Evolutionary conservation across 2,329 filamentous ascomycete species (phyloP), one percentile per base, ranked within the genome.

Genomic region (Trichoderma sp.): DNA sequence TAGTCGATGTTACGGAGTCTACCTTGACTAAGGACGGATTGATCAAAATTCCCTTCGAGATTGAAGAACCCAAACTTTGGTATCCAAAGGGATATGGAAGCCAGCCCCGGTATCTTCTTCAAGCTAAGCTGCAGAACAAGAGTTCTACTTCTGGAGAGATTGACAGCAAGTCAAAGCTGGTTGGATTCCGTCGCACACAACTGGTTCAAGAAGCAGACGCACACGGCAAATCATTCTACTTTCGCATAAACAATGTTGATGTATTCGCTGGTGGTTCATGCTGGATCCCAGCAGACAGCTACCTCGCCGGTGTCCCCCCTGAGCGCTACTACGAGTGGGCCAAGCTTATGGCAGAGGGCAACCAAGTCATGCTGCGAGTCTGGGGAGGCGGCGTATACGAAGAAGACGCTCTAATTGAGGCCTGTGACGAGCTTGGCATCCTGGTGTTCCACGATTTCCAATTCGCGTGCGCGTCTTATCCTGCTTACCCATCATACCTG

Each of bases 221-320:
- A 56, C 85, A 89, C 19, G 91, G 91, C 47, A 91, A 88, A 58
- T 89, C 87, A 0, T 94, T 93, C 80, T 92, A 88, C 81, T 93
- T 94, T 78, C 84, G 88, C 72, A 81, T 94, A 76, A 94, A 94
- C 76, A 87, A 87, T 49, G 83, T 92, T 13, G 89, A 91, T 66
- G 81, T 93, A 3, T 94, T 92, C 78, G 92, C 89, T 69, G 91
- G 91, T 31, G 91, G 91, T 16, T 92, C 89, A 67, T 87, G 93
- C 77, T 94, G 91, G 91, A 93, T 94, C 71, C 91, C 91, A 0
- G 91, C 90, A 1, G 91, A 94, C 75, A 92, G 87, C 74, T 92
- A 92, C 75, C 86, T 91, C n/a, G 88, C 91, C 0, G 85, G 90
- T 10, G 88, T 93, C 65, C 84, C 83, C 35, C 81, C 82, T 47